phyloP scores from a whole-genome alignment of 257 asterid species.

The Pogostemon cablin region DNA sequence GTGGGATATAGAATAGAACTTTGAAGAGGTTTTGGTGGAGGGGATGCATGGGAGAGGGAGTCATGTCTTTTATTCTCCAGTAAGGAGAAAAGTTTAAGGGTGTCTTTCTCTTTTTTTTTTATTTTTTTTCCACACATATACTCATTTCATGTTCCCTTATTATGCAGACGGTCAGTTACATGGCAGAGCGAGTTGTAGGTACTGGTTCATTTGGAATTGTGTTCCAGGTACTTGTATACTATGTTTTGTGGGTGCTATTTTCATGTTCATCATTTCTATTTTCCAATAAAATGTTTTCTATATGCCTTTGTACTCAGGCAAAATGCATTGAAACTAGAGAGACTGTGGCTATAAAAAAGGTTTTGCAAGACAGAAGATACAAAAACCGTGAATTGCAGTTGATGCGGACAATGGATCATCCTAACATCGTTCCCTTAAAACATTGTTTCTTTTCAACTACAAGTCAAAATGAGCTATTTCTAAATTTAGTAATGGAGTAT shows the following conservation, averaged over 20 bases:
- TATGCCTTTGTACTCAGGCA: conserved; percentile 54
- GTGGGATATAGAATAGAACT: conserved; percentile 29
- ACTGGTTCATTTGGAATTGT: conserved; percentile 76
- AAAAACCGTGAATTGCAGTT: conserved; percentile 93
- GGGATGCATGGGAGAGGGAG: conserved; percentile 4
- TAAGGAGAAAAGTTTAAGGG: conserved; percentile 4
- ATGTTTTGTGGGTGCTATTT: conserved; percentile 4
- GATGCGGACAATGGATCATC: conserved; percentile 94
- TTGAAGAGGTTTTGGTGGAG: conserved; percentile 15
- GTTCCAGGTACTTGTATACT: conserved; percentile 55
- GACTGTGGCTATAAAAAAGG: conserved; percentile 95
- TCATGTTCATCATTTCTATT: neutral
- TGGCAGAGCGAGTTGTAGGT: conserved; percentile 76
- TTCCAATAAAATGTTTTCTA: conserved; percentile 14
- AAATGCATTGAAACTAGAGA: conserved; percentile 96
- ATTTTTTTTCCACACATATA: neutral
- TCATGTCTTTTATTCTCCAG: neutral
- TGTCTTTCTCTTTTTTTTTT: too few relatives aligned
- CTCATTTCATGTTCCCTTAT: conserved; percentile 30
- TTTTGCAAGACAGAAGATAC: conserved; percentile 91
- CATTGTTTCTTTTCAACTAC: conserved; percentile 95
- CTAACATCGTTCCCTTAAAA: conserved; percentile 86
- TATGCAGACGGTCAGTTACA: conserved; percentile 60
- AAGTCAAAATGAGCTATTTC: conserved; percentile 79
- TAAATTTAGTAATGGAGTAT: conserved; percentile 95